Conservation (phyloP, 257 asterid species). For the Scutellaria minor region DNA sequence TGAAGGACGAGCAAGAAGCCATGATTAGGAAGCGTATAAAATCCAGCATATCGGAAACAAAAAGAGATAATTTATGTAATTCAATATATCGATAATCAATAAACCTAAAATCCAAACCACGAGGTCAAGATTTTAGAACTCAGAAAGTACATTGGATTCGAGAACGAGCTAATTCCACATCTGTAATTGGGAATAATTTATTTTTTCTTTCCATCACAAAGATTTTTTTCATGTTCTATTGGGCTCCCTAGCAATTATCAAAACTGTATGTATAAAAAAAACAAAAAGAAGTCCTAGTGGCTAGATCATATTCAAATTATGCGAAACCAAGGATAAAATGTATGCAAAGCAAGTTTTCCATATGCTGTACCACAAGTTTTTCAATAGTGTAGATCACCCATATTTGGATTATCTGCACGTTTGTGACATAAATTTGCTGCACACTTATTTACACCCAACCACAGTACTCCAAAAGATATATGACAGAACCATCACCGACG, state of each 20-base stretch:
- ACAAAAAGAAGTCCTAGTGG: neutral
- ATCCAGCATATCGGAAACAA: neutral
- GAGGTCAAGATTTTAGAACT: neutral
- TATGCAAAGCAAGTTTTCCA: neutral
- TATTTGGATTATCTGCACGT: neutral
- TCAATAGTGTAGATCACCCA: neutral
- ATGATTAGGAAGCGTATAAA: neutral
- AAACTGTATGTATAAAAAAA: neutral
- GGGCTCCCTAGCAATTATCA: neutral
- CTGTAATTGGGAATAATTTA: too few relatives aligned
- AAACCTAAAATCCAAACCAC: neutral
- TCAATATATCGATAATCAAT: conserved; percentile 9
- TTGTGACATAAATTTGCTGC: conserved; percentile 8
- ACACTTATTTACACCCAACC: neutral
- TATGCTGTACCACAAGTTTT: neutral
- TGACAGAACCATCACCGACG: neutral
- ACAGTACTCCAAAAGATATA: neutral
- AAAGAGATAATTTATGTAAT: neutral
- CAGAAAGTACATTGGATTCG: neutral
- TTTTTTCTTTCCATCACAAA: too few relatives aligned
- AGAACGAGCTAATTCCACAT: neutral
- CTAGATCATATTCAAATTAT: neutral
- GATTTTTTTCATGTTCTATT: neutral
- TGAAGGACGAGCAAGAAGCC: conserved; percentile 14
- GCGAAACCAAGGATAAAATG: neutral